These are phyloP conservation scores for Serendipita indica DNA, from an alignment of 768 basidiomycete species.

Conservation along the genomic window DNA sequence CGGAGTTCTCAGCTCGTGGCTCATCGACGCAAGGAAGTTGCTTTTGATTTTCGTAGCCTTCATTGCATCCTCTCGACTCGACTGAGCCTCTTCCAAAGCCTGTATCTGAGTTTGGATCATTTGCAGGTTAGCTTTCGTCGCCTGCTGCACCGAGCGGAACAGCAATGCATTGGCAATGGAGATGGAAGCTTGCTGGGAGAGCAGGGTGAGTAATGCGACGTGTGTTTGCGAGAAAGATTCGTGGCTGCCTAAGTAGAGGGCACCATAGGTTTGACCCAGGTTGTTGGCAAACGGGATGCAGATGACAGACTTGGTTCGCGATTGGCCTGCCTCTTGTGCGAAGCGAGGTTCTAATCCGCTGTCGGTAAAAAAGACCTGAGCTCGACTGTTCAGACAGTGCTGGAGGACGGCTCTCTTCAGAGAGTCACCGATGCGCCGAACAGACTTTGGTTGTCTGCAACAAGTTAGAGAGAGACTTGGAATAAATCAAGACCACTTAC, in stretches of 20 bases:
- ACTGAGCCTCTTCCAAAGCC: conserved; percentile 52
- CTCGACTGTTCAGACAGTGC: conserved; percentile 56
- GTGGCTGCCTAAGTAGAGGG: conserved; percentile 50
- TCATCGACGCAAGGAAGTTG: conserved; percentile 65
- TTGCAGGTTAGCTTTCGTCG: conserved; percentile 58
- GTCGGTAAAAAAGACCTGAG: conserved; percentile 44
- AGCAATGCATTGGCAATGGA: conserved; percentile 61
- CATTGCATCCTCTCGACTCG: conserved; percentile 55
- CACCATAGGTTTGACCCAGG: conserved; percentile 60
- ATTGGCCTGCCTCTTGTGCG: conserved; percentile 47
- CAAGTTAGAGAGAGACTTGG: conserved; percentile 7
- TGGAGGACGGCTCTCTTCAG: conserved; percentile 53
- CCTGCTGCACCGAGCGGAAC: conserved; percentile 58
- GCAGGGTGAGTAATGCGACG: conserved; percentile 44
- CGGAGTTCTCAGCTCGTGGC: conserved; percentile 61
- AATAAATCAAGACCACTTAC: conserved; percentile 25
- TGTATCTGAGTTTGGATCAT: conserved; percentile 62
- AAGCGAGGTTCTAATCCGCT: conserved; percentile 51
- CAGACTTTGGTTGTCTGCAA: conserved; percentile 41
- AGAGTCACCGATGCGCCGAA: conserved; percentile 44
- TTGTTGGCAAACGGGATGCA: conserved; percentile 63
- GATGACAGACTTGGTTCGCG: conserved; percentile 40
- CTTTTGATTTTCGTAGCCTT: conserved; percentile 72
- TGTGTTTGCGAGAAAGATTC: conserved; percentile 48
- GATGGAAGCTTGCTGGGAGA: conserved; percentile 62